Conservation (phyloP, 2,329 filamentous ascomycete genomes). For the Aspergillus japonicus region DNA sequence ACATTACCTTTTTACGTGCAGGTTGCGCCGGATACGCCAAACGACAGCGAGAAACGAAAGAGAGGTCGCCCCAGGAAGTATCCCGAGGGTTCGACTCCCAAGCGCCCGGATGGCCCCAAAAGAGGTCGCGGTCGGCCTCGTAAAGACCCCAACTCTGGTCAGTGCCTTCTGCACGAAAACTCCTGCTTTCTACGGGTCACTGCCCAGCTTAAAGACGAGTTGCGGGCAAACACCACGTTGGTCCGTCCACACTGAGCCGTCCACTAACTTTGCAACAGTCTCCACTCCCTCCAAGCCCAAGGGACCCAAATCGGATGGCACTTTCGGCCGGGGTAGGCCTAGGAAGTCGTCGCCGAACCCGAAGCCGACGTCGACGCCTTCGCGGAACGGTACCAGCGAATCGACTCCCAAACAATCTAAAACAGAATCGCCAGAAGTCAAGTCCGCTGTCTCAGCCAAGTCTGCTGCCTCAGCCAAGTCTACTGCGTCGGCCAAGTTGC, state of each 20-base stretch:
- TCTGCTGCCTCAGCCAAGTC: too few species aligned
- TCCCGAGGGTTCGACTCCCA: slow-evolving; percentile 24
- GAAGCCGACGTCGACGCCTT: not conserved
- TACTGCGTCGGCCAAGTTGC: too few species aligned
- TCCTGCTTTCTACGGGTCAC: not conserved
- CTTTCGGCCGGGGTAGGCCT: slow-evolving; percentile 22
- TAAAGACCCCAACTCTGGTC: slow-evolving; percentile 21
- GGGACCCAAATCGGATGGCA: slow-evolving; percentile 22
- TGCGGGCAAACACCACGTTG: not conserved
- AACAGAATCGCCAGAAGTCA: slow-evolving; percentile 13
- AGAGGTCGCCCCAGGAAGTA: slow-evolving; percentile 37
- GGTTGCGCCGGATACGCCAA: slow-evolving; percentile 18
- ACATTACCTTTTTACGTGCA: slow-evolving; percentile 11
- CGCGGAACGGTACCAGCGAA: slow-evolving; percentile 18
- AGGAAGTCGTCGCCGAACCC: slow-evolving; percentile 18
- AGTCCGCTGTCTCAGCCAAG: slow-evolving; percentile 8
- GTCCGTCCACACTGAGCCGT: not conserved
- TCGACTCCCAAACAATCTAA: slow-evolving; percentile 17
- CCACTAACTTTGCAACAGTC: slow-evolving; percentile 10
- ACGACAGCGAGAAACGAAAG: slow-evolving; percentile 32
- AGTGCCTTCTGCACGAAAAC: not conserved
- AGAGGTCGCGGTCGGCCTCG: slow-evolving; percentile 35
- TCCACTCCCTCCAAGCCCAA: slow-evolving; percentile 15
- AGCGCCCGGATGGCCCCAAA: slow-evolving; percentile 29
- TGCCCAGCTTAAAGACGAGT: not conserved